Evolutionary conservation across 768 basidiomycete genomes (phyloP).

Genomic region (Phaffia tasmanica): DNA sequence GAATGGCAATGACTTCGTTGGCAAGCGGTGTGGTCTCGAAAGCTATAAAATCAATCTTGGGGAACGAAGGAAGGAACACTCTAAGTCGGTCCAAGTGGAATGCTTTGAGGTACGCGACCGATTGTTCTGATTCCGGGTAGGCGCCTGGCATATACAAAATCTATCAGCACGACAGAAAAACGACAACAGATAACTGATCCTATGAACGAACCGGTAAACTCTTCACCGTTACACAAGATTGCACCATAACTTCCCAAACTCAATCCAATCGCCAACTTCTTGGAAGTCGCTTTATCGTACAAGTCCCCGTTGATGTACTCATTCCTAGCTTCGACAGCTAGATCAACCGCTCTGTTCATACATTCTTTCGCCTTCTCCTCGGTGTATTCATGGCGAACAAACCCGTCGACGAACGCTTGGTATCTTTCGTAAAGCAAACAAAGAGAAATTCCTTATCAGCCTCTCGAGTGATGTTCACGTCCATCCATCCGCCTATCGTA

Average conservation of each 20-base stretch:
- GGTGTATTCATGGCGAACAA: slow-evolving; percentile 13
- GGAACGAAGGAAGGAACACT: slow-evolving; percentile 48
- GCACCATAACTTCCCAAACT: slow-evolving; percentile 68
- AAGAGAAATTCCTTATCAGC: not conserved
- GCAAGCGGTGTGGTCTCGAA: slow-evolving; percentile 69
- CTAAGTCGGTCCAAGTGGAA: slow-evolving; percentile 57
- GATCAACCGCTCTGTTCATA: slow-evolving; percentile 26
- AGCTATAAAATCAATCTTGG: slow-evolving; percentile 50
- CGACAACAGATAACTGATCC: too few species aligned
- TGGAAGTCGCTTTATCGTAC: slow-evolving; percentile 44
- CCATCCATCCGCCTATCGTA: slow-evolving; percentile 1
- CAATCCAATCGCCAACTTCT: slow-evolving; percentile 49
- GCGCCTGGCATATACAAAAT: slow-evolving; percentile 51
- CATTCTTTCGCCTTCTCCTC: slow-evolving; percentile 9
- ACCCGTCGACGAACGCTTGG: slow-evolving; percentile 50
- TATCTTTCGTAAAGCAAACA: slow-evolving; percentile 43
- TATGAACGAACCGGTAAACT: slow-evolving; percentile 7
- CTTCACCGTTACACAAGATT: slow-evolving; percentile 47
- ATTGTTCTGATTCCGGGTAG: slow-evolving; percentile 39
- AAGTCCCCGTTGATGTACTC: slow-evolving; percentile 2
- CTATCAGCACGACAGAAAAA: not conserved
- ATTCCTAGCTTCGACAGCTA: slow-evolving; percentile 25
- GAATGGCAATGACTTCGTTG: slow-evolving; percentile 55
- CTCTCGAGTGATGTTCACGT: not conserved
- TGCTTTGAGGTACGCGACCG: slow-evolving; percentile 47